These are phyloP conservation scores for Xylariaceae sp. DNA, from an alignment of 2,329 filamentous ascomycete genomes.

Conservation along the genomic window DNA sequence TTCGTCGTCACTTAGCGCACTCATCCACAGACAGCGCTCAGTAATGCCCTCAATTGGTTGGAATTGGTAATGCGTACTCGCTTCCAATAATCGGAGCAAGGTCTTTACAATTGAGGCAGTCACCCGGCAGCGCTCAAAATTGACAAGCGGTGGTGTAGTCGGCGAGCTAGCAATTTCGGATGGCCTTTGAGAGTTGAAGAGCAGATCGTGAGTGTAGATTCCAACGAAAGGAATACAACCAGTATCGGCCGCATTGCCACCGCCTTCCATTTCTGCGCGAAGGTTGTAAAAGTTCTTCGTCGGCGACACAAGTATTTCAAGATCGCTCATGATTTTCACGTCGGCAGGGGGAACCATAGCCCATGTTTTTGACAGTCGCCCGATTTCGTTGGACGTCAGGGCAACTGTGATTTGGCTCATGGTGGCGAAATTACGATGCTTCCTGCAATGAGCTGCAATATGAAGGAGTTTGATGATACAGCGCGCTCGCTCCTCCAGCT, in stretches of 20 bases:
- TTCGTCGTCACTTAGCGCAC: slow-evolving; percentile 70
- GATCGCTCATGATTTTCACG: slow-evolving; percentile 59
- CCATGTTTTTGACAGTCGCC: slow-evolving; percentile 68
- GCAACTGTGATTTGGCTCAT: slow-evolving; percentile 78
- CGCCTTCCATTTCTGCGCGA: slow-evolving; percentile 73
- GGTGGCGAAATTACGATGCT: slow-evolving; percentile 77
- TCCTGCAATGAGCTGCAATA: slow-evolving; percentile 70
- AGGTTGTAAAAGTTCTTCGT: slow-evolving; percentile 74
- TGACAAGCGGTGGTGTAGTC: slow-evolving; percentile 65
- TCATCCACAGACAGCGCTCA: slow-evolving; percentile 81
- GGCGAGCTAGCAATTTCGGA: slow-evolving; percentile 67
- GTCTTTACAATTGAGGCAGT: slow-evolving; percentile 76
- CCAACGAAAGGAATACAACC: slow-evolving; percentile 83
- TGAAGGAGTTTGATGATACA: slow-evolving; percentile 80
- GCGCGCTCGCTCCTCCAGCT: slow-evolving; percentile 66
- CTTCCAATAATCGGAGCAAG: slow-evolving; percentile 71
- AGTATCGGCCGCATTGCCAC: slow-evolving; percentile 50
- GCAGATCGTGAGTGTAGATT: slow-evolving; percentile 77
- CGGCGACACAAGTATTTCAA: slow-evolving; percentile 71
- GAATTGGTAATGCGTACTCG: slow-evolving; percentile 70
- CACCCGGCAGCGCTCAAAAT: slow-evolving; percentile 77
- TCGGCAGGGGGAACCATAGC: slow-evolving; percentile 62
- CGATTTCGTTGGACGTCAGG: slow-evolving; percentile 67
- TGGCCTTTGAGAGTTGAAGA: slow-evolving; percentile 76
- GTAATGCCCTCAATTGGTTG: slow-evolving; percentile 71